A percentile compares a stretch with the other conserved stretches of the same genome.
phyloP scores from a whole-genome alignment of 805 yeast species.

The Metschnikowia cerradonensis region DNA sequence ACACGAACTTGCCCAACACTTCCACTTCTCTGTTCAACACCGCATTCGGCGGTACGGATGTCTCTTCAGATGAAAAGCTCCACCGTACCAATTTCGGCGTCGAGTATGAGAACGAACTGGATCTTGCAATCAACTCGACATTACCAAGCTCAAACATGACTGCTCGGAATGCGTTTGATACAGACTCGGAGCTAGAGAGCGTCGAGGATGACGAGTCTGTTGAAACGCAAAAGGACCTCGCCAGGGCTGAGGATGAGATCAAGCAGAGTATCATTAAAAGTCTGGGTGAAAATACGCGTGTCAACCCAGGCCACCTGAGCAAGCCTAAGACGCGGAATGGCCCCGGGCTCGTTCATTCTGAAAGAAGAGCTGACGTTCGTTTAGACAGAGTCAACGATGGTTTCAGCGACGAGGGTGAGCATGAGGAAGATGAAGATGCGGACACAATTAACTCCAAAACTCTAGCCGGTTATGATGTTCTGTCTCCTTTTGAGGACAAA shows the following conservation, averaged over 20 bases:
- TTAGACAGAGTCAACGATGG: neutral
- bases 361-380: neutral
- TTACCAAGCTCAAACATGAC: slow-evolving; percentile 8
- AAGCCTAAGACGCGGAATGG: neutral
- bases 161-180: neutral
- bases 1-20: slow-evolving; percentile 26
- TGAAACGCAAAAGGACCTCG: slow-evolving; percentile 3
- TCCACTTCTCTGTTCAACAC: slow-evolving; percentile 19
- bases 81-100: slow-evolving; percentile 18
- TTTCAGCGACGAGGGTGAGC: neutral
- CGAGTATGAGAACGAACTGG: slow-evolving; percentile 31
- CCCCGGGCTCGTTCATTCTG: neutral
- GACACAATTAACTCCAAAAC: slow-evolving; percentile 4
- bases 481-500: slow-evolving; percentile 27
- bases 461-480: slow-evolving; percentile 7
- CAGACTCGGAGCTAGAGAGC: slow-evolving; percentile 1
- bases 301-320: neutral
- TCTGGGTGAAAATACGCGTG: neutral
- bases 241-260: slow-evolving; percentile 1
- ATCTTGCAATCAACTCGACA: slow-evolving; percentile 11
- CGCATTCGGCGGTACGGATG: slow-evolving; percentile 4
- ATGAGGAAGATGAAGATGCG: neutral
- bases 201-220: slow-evolving; percentile 6
- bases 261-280: neutral
- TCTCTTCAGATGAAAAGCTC: slow-evolving; percentile 6